These are phyloP conservation scores for Heritiera fomes DNA, from an alignment of 345 rosid genomes.

Conservation along the genomic window DNA sequence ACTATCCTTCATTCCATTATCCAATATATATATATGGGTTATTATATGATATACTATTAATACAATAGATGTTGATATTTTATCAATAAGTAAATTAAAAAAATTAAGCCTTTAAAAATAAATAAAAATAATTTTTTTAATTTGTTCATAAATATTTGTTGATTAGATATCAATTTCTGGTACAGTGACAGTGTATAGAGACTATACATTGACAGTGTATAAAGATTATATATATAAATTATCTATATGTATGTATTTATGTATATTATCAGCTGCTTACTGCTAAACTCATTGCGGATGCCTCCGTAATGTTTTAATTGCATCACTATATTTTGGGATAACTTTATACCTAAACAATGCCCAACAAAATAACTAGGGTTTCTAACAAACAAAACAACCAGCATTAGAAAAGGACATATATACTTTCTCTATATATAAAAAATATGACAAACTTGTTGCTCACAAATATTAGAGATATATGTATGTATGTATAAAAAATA, in stretches of 20 bases:
- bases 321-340: not conserved
- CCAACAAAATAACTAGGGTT: not conserved
- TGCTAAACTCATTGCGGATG: not conserved
- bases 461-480: not conserved
- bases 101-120: too few relatives aligned
- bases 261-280: not conserved
- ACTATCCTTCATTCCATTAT: not conserved
- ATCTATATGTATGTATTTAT: not conserved
- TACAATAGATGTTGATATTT: too few relatives aligned
- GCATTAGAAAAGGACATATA: not conserved
- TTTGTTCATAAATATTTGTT: too few relatives aligned
- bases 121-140: too few relatives aligned
- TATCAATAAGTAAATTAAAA: too few relatives aligned
- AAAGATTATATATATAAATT: not conserved
- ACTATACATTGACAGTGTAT: too few relatives aligned
- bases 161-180: too few relatives aligned
- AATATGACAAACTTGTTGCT: not conserved
- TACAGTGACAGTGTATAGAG: too few relatives aligned
- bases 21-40: too few relatives aligned
- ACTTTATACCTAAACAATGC: not conserved
- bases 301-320: not conserved
- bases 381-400: conserved; percentile 5
- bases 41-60: too few relatives aligned
- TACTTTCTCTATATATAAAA: not conserved
- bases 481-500: too few relatives aligned